These are phyloP conservation scores for Fusarium mundagurra DNA, from an alignment of 2,329 filamentous ascomycete species.

Conservation along the genomic window DNA sequence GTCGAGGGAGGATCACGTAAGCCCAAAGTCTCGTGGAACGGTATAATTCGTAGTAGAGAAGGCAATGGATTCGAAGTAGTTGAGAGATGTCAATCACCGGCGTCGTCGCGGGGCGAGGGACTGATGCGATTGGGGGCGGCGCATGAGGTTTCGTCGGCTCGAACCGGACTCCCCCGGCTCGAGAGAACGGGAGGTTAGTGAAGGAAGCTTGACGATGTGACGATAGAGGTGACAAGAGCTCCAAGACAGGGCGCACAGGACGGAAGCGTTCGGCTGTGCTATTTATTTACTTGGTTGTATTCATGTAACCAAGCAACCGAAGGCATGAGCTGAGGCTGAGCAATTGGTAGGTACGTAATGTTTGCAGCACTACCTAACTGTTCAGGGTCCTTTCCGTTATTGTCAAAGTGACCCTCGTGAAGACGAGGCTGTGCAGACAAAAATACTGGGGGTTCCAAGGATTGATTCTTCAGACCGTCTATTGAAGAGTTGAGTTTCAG, in stretches of 20 bases:
- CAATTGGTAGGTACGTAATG: constrained; percentile 32
- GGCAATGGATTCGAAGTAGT: neutral
- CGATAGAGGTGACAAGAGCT: constrained; percentile 17
- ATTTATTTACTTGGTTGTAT: constrained; percentile 21
- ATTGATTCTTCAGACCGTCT: constrained; percentile 4
- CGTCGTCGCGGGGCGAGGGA: constrained; percentile 44
- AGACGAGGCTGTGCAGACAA: constrained; percentile 40
- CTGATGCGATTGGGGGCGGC: constrained; percentile 37
- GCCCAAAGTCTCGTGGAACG: neutral
- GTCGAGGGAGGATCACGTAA: constrained; percentile 17
- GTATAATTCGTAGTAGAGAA: neutral
- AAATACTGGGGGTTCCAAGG: constrained; percentile 13
- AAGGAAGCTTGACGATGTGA: constrained; percentile 4
- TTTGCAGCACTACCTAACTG: constrained; percentile 13
- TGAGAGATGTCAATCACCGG: constrained; percentile 31
- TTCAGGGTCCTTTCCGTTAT: constrained; percentile 22
- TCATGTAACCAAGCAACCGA: constrained; percentile 17
- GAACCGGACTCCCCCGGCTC: constrained; percentile 32
- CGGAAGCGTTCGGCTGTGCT: constrained; percentile 8
- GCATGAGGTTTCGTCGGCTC: constrained; percentile 39
- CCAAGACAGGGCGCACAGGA: constrained; percentile 3
- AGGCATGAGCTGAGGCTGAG: constrained; percentile 44
- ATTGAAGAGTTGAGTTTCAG: neutral
- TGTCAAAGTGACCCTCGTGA: constrained; percentile 26
- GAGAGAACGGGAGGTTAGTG: constrained; percentile 17